Evolutionary conservation across 2,329 filamentous ascomycete species (phyloP).

Genomic region (Colletotrichum tanaceti): DNA sequence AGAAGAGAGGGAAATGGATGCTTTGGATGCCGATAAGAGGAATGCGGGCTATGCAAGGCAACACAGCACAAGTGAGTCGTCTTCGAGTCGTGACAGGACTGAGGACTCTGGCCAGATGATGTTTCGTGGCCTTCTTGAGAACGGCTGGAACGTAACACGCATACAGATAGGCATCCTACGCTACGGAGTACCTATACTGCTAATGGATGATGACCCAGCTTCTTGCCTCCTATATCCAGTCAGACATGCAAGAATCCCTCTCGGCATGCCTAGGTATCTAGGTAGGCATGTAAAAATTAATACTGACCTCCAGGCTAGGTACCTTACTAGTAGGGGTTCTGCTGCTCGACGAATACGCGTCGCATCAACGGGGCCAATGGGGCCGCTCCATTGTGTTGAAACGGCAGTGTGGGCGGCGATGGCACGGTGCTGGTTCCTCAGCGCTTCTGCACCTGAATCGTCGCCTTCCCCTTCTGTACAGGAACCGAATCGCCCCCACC

Average conservation of each 20-base stretch:
- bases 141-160: constrained; percentile 26
- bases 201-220: too few species aligned
- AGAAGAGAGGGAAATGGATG: neutral
- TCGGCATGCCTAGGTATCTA: neutral
- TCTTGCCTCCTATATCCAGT: neutral
- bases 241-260: neutral
- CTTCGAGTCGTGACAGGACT: too few species aligned
- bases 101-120: constrained; percentile 16
- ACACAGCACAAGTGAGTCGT: neutral
- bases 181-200: constrained; percentile 1
- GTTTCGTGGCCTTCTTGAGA: constrained; percentile 40
- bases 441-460: neutral
- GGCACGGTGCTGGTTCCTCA: constrained; percentile 9
- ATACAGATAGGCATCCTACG: constrained; percentile 5
- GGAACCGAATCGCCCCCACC: neutral
- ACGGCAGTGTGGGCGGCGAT: constrained; percentile 11
- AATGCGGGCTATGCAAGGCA: neutral
- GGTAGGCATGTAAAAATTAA: too few species aligned
- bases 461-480: neutral
- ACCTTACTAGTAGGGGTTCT: constrained; percentile 1
- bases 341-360: neutral
- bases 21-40: neutral
- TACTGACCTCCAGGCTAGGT: too few species aligned
- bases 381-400: constrained; percentile 17
- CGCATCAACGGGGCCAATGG: constrained; percentile 15